Evolutionary conservation across 768 basidiomycete species (phyloP).

Genomic region (Dendrothele bispora): DNA sequence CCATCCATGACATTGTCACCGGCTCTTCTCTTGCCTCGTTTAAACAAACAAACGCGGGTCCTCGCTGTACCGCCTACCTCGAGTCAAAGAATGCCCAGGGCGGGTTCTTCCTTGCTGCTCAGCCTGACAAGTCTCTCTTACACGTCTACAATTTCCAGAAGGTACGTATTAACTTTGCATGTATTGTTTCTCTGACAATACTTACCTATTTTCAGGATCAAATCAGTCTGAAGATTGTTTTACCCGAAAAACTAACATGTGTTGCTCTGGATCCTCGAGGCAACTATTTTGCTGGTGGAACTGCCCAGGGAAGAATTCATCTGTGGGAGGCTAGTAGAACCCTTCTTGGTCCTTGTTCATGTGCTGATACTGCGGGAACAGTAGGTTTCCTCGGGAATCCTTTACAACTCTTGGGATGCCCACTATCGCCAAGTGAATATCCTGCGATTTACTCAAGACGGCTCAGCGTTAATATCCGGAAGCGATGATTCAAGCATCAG

Average conservation of each 20-base stretch:
- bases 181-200: background rate
- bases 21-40: constrained; percentile 78
- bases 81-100: constrained; percentile 73
- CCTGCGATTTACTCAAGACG: constrained; percentile 82
- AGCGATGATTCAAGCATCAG: constrained; percentile 89
- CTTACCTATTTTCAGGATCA: constrained; percentile 68
- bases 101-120: constrained; percentile 81
- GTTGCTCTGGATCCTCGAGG: constrained; percentile 75
- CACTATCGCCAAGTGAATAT: constrained; percentile 90
- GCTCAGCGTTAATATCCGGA: constrained; percentile 76
- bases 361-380: constrained; percentile 9
- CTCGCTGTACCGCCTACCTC: constrained; percentile 68
- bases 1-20: constrained; percentile 81
- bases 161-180: constrained; percentile 38
- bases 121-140: constrained; percentile 85
- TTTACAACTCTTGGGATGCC: constrained; percentile 91
- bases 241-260: constrained; percentile 88
- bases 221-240: constrained; percentile 77
- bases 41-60: constrained; percentile 74
- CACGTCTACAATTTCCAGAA: constrained; percentile 95
- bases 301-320: constrained; percentile 84
- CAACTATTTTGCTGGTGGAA: constrained; percentile 83
- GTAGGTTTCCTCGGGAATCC: constrained; percentile 89
- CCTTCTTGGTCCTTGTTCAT: background rate
- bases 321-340: constrained; percentile 84